Evolutionary conservation across 2,329 filamentous ascomycete species (phyloP), one percentile per base, ranked within the genome.

Genomic region (Fusarium sp.): DNA sequence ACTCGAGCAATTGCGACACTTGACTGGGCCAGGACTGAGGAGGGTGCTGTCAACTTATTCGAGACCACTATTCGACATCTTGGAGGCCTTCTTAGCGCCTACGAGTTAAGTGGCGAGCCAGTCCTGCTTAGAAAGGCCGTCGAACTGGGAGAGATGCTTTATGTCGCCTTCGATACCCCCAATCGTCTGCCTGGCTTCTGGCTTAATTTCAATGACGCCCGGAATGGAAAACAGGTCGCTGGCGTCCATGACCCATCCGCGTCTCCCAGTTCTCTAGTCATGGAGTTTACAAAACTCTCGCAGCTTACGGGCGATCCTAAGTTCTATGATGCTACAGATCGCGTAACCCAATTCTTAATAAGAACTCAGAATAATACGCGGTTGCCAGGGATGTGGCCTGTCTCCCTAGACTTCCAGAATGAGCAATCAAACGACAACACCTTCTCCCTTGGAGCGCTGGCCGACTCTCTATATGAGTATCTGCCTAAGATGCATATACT

Each of bases 371-470:
- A 89, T 71, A 77, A 82, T 6, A 94, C 92, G 0, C 82, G 80
- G n/a, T 77, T 95, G 8, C 92, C 92, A 0, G 92, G 93, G 4
- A 85, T 96, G 81, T 96, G 91, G 91, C 91, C 92, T 1, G 83
- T 87, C 10, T 82, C 81, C 36, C 79, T 96, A 37, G 86, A 94
- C 76, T 76, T 79, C 15, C 71, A 71, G 14, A 81, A 87, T 63
- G 89, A 91, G 46, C 80, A 88, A 14, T 87, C 75, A 80, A 58
- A 78, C 14, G 72, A 68, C 17, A 79, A 78, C 11, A 76, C 57
- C 4, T 88, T 85, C 68, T 85, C 84, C 0, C 77, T 88, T 3
- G 86, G 86, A 17, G 86, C 82, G 3, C 75, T 83, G 36, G 83
- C 84, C 3, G 87, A 89, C 71, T 88, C 86, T 20, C 73, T 88